Base-by-base conservation (phyloP, 257 asterid species). In the Capsicum chinense region DNA sequence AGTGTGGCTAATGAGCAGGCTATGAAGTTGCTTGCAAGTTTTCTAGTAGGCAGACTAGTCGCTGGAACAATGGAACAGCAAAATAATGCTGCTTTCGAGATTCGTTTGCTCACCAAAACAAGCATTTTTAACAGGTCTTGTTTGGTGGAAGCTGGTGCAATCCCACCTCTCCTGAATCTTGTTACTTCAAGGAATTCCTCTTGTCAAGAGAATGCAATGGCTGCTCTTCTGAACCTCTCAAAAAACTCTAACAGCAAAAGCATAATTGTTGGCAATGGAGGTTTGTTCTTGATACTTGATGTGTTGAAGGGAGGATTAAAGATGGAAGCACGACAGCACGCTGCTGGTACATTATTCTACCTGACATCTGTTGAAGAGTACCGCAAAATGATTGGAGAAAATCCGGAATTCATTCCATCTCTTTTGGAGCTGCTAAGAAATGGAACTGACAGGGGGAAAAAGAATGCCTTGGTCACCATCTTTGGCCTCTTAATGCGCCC, bases 341-440 rank as follows among this genome's bases (percentile, higher is more conserved):
- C 99, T 6, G 98, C 98, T 1, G 98, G 97, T 3, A 81, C 83
- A 16, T 69, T 96, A 35, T 96, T 94, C 89, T 94, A 94, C 85
- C 95, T 93, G 8, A 86, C 98, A 60, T 96, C 98, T 26, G 33
- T 26, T 1, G 33, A 26, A 26, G 33, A 3, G 88, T 89, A 92
- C 79, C 87, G 93, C 9, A 81, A 82, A 58, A 80, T 37, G 56
- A 92, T 95, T 8, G 97, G 98, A 57, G 84, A 89, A 67, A 92
- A 76, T 7, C 90, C 92, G 0, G 90, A 88, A 6, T 84, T 88
- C 2, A 83, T 94, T 54, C 86, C 90, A 0, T 94, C 97, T 21
- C 87, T 94, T 1, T 79, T 90, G 80, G 89, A 82, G 60, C 83
- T 92, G 58, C 79, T 96, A 83, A 52, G 85, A 54, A 84, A 86